These are phyloP conservation scores for Pseudevernia furfuracea DNA, from an alignment of 495 filamentous ascomycete genomes.

Conservation along the genomic window DNA sequence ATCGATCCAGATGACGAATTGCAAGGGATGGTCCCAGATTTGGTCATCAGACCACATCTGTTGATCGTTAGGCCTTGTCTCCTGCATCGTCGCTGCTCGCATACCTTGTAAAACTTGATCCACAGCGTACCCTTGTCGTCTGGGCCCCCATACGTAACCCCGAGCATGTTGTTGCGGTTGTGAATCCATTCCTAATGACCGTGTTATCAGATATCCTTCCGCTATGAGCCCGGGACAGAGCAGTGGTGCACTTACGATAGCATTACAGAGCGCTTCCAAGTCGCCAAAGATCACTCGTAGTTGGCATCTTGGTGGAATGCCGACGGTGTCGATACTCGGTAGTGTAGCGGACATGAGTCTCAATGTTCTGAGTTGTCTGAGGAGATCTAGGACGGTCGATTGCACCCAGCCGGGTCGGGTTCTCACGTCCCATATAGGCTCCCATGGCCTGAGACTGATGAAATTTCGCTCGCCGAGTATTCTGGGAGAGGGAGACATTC, in stretches of 20 bases:
- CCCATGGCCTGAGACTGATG: not conserved
- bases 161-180: not conserved
- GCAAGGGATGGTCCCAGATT: not conserved
- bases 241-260: not conserved
- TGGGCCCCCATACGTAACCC: not conserved
- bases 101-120: slow-evolving; percentile 4
- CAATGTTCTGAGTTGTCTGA: not conserved
- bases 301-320: not conserved
- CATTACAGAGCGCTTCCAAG: not conserved
- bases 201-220: not conserved
- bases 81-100: not conserved
- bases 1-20: not conserved
- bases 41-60: not conserved
- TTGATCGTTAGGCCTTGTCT: not conserved
- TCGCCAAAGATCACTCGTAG: not conserved
- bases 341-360: not conserved
- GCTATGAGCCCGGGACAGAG: too few relatives aligned
- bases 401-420: not conserved
- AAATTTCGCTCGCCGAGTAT: not conserved
- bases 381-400: not conserved
- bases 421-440: not conserved
- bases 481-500: not conserved
- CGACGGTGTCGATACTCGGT: not conserved
- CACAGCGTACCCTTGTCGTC: not conserved
- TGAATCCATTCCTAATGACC: not conserved